Evolutionary conservation across 257 asterid genomes (phyloP).

Genomic region (Solanum acaule): DNA sequence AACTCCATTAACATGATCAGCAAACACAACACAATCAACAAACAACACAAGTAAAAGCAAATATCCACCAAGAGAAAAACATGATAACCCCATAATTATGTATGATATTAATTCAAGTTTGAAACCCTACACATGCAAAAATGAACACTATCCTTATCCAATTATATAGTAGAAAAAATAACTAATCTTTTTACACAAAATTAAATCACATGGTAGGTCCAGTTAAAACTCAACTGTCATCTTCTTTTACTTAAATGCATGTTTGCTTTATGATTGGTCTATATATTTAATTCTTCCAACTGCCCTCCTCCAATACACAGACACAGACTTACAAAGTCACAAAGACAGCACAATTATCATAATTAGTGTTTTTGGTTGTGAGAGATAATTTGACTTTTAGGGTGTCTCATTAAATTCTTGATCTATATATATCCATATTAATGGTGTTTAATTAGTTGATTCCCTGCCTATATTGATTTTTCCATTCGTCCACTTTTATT

Average conservation of each 20-base stretch:
- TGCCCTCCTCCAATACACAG: neutral
- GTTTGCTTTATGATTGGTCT: neutral
- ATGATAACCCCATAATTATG: neutral
- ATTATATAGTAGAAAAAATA: neutral
- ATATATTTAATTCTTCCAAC: neutral
- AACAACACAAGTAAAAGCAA: neutral
- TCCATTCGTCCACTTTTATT: too few species aligned
- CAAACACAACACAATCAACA: neutral
- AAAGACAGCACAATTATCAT: neutral
- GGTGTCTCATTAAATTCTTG: neutral
- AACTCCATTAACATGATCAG: neutral
- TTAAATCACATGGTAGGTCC: slow-evolving; percentile 2
- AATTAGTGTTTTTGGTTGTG: neutral
- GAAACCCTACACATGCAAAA: neutral
- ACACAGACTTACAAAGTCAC: neutral
- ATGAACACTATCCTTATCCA: neutral
- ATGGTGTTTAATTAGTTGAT: neutral
- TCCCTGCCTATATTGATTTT: neutral
- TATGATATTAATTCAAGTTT: neutral
- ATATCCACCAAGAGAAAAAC: neutral
- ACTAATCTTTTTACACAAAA: neutral
- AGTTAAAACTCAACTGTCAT: neutral
- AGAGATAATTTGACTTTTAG: neutral
- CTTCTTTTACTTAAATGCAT: neutral
- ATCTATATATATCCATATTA: neutral